Conservation (phyloP, 2,329 filamentous ascomycete species). For the Hypoxylon sp. region DNA sequence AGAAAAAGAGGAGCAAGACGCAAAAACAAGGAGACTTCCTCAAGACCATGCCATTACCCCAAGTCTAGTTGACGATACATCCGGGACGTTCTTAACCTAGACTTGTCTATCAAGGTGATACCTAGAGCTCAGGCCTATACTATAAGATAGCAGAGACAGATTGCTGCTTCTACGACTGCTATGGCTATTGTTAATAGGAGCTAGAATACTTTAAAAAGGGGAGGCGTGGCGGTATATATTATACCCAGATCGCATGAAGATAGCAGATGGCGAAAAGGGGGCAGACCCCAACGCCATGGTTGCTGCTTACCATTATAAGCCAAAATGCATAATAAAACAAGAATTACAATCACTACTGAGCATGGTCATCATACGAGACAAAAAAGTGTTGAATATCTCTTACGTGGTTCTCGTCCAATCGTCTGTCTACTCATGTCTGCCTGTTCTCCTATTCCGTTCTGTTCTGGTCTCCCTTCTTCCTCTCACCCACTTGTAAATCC, state of each 20-base stretch:
- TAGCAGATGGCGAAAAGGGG: constrained; percentile 4
- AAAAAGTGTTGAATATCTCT: background rate
- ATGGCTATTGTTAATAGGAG: background rate
- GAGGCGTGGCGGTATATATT: background rate
- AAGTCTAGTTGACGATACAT: no score
- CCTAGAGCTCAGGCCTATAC: no score
- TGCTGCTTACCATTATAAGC: background rate
- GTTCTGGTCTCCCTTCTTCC: background rate
- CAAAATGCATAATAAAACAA: background rate
- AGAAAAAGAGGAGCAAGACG: no score
- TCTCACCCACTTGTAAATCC: constrained; percentile 22
- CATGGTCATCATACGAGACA: background rate
- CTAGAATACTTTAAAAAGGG: background rate
- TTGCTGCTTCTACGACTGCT: constrained; percentile 1
- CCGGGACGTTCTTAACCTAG: background rate
- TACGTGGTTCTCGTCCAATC: background rate
- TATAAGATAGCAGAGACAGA: background rate
- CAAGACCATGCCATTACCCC: no score
- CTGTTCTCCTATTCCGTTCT: constrained; percentile 7
- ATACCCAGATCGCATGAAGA: constrained; percentile 20
- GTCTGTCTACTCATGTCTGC: background rate
- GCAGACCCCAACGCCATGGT: background rate
- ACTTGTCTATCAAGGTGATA: background rate
- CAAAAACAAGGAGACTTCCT: no score
- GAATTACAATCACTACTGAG: background rate